Base-by-base conservation (phyloP, 305 asterid genomes). In the Salvia sclarea region DNA sequence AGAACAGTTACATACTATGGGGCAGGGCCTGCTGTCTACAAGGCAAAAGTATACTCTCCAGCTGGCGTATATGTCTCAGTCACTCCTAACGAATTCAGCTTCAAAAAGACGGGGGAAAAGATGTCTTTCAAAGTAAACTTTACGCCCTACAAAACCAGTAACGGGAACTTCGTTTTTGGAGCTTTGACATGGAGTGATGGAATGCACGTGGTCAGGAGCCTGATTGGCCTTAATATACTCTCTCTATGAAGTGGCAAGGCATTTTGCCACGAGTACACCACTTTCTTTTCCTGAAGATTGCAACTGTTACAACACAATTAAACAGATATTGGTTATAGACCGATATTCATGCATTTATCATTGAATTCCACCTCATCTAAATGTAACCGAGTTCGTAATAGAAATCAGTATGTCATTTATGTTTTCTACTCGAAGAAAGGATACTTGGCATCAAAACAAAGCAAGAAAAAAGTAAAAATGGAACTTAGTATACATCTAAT, bases 131-230 rank as follows among this genome's bases (percentile, higher is more conserved):
- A 65, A 69, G 6, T 86, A 63, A 65, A 76, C 18, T 65, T 85
- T 33, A 65, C 45, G 1, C 81, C 91, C 56, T 71, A 75, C 61
- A 66, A 77, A 38, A 54, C 65, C 16, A 82, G 86, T 43, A 70
- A 68, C 5, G 91, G 85, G 13, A 80, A 77, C 40, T 82, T 66
- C 47, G 77, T 83, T 30, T 88, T 83, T 67, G 92, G 85, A 37
- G 66, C 88, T 28, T 72, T 84, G 74, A 77, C 81, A 25, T 86
- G 92, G 92, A 75, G 69, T 38, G 81, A 86, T 54, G 89, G 87
- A 31, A 53, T 67, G 40, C 88, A 82, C 54, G 69, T 66, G 31
- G 92, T 84, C 4, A 82, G 87, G 69, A 84, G 84, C 55, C 86
- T 87, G 4, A 81, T 84, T 67, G 89, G 72, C 63, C 71, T 82